phyloP scores from a whole-genome alignment of 108 stramenopile species.

The Cyclostephanos tholiformis region DNA sequence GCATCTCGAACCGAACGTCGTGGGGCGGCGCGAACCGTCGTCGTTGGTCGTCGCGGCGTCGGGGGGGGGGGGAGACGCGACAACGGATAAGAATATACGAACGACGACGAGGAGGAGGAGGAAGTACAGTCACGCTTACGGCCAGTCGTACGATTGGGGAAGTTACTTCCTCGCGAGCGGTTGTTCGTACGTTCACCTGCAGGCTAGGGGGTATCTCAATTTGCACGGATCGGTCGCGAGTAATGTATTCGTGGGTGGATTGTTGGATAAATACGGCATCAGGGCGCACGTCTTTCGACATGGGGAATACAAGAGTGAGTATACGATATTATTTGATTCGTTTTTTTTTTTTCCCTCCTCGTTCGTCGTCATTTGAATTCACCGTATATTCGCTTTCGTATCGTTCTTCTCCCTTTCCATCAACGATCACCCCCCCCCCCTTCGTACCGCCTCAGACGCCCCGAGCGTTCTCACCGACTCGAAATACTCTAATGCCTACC shows the following conservation, averaged over 20 bases:
- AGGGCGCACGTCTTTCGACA: constrained; percentile 79
- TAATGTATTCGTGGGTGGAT: constrained; percentile 56
- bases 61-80: neutral
- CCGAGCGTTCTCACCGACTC: constrained; percentile 71
- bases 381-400: neutral
- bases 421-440: neutral
- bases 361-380: neutral
- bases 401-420: neutral
- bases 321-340: neutral
- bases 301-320: constrained; percentile 74
- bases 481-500: constrained; percentile 56
- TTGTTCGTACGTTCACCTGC: constrained; percentile 68
- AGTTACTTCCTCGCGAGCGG: constrained; percentile 73
- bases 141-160: constrained; percentile 60
- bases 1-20: constrained; percentile 60
- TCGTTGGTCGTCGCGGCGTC: neutral
- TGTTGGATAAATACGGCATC: constrained; percentile 72
- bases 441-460: constrained; percentile 27
- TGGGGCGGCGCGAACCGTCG: constrained; percentile 46
- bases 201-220: constrained; percentile 64
- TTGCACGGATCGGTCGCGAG: constrained; percentile 58
- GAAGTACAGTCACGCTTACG: constrained; percentile 41
- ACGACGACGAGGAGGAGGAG: constrained; percentile 40
- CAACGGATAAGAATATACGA: no score
- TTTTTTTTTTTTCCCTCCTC: neutral